Percentiles rank a stretch among this genome's conserved stretches.
phyloP scores from a whole-genome alignment of 73 alveolate species.

The Effrenium voratum region DNA sequence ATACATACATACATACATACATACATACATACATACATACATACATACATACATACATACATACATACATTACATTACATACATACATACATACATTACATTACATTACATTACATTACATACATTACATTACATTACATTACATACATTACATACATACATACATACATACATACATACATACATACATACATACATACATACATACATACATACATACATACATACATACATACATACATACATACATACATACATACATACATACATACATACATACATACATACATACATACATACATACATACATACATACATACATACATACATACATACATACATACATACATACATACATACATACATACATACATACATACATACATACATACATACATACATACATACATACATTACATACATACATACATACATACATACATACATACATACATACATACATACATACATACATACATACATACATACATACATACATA shows the following conservation, averaged over 20 bases:
- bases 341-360: neutral
- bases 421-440: neutral
- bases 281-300: neutral
- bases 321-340: neutral
- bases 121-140: neutral
- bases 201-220: neutral
- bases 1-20: neutral
- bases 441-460: neutral
- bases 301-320: neutral
- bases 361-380: neutral
- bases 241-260: neutral
- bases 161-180: neutral
- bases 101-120: neutral
- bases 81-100: neutral
- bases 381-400: neutral
- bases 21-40: neutral
- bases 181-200: neutral
- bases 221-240: neutral
- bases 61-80: neutral
- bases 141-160: neutral
- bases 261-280: neutral
- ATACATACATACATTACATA: no score
- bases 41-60: neutral
- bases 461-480: neutral
- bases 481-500: neutral